These are phyloP conservation scores for Colletotrichum higginsianum DNA, from an alignment of 2,329 filamentous ascomycete species.

Conservation along the genomic window DNA sequence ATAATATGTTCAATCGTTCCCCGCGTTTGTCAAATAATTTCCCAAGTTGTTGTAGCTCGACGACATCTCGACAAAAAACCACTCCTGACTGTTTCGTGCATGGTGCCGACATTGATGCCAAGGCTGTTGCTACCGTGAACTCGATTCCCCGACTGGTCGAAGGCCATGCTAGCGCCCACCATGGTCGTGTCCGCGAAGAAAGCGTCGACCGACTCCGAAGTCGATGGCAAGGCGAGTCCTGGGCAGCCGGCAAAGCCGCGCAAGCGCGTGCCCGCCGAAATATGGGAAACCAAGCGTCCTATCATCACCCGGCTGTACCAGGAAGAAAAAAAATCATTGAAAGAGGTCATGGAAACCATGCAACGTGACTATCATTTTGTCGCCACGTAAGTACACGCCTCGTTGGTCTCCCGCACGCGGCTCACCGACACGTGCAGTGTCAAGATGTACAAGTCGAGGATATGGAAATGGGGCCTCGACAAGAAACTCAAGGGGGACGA, in stretches of 20 bases:
- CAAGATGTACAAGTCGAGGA: slow-evolving; percentile 61
- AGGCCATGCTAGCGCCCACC: slow-evolving; percentile 22
- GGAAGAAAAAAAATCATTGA: slow-evolving; percentile 58
- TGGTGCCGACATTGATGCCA: neutral
- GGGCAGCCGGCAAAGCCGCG: slow-evolving; percentile 34
- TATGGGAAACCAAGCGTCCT: slow-evolving; percentile 54
- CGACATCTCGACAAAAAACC: slow-evolving; percentile 2
- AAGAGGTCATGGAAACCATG: slow-evolving; percentile 58
- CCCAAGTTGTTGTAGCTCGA: slow-evolving; percentile 10
- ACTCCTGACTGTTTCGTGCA: neutral
- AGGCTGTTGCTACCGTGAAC: neutral
- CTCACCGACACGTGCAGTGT: slow-evolving; percentile 47
- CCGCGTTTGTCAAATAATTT: slow-evolving; percentile 24
- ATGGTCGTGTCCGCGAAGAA: slow-evolving; percentile 40
- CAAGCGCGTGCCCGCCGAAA: slow-evolving; percentile 52
- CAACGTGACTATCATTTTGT: slow-evolving; percentile 55
- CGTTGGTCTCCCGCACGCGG: neutral
- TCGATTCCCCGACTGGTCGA: neutral
- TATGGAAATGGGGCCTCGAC: slow-evolving; percentile 59
- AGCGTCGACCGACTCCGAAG: slow-evolving; percentile 48
- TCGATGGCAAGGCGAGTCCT: slow-evolving; percentile 48
- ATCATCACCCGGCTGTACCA: slow-evolving; percentile 57
- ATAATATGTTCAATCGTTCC: slow-evolving; percentile 32
- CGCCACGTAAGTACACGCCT: slow-evolving; percentile 54
- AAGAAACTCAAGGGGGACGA: slow-evolving; percentile 60